Percentiles rank a stretch among this genome's conserved stretches.
Conservation (phyloP, 306 rosid genomes). For the Cucurbita pepo region DNA sequence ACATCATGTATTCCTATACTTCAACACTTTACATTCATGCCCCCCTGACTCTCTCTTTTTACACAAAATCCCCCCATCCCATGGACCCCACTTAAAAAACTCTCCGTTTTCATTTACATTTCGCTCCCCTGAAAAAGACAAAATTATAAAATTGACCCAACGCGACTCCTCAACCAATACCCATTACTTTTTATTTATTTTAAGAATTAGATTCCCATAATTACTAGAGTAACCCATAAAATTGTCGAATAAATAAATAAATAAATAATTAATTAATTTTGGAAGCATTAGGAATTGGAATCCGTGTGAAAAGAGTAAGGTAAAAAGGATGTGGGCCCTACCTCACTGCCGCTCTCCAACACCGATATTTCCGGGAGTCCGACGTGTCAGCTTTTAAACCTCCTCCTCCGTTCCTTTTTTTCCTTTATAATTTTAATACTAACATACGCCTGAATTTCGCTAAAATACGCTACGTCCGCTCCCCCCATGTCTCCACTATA, state of each 20-base stretch:
- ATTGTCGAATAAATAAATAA: background rate
- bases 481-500: background rate
- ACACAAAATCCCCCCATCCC: background rate
- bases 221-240: background rate
- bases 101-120: background rate
- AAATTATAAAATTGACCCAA: background rate
- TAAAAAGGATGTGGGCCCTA: background rate
- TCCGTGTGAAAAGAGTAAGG: background rate
- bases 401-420: background rate
- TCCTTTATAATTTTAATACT: too few species aligned
- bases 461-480: background rate
- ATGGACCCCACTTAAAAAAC: background rate
- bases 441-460: background rate
- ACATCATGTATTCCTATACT: background rate
- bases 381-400: constrained; percentile 3
- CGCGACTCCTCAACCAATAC: background rate
- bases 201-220: background rate
- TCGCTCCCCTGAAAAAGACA: background rate
- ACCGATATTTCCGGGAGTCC: constrained; percentile 6
- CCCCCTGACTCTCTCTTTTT: background rate
- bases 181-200: background rate
- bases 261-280: too few species aligned
- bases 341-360: background rate
- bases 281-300: background rate
- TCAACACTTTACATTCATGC: background rate